Conservation (phyloP, 1,139 yeast species). For the Sugiyamaella castrensis region DNA sequence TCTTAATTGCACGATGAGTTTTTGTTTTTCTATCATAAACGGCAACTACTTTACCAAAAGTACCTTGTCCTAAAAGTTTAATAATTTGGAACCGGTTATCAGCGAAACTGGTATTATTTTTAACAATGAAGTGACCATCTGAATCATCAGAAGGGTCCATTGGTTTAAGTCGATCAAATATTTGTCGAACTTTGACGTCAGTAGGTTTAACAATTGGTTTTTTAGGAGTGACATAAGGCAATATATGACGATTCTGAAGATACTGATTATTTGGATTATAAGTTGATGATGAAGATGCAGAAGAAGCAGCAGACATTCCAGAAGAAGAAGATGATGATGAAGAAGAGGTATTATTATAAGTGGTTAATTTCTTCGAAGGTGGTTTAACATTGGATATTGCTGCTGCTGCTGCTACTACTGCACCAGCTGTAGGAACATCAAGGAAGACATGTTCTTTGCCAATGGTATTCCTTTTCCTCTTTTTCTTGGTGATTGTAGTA, state of each 20-base stretch:
- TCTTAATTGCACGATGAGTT: conserved; percentile 81
- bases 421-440: not conserved
- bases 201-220: conserved; percentile 10
- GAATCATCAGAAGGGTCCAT: conserved; percentile 34
- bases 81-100: conserved; percentile 45
- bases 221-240: conserved; percentile 19
- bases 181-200: conserved; percentile 30
- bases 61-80: conserved; percentile 80
- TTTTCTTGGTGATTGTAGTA: not conserved
- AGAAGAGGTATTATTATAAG: too few relatives aligned
- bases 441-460: not conserved
- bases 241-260: not conserved
- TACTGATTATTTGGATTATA: not conserved
- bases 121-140: conserved; percentile 42
- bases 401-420: not conserved
- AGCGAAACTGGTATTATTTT: conserved; percentile 36
- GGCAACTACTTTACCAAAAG: conserved; percentile 88
- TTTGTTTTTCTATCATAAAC: conserved; percentile 48
- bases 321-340: not conserved
- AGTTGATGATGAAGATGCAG: too few relatives aligned
- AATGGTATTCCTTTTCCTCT: conserved; percentile 3
- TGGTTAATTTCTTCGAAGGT: too few relatives aligned
- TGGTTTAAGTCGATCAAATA: conserved; percentile 7
- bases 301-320: not conserved
- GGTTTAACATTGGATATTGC: not conserved